A percentile compares a stretch with the other conserved stretches of the same genome.
phyloP scores from a whole-genome alignment of 176 grass and related monocot genomes.

The Oryza nivara region DNA sequence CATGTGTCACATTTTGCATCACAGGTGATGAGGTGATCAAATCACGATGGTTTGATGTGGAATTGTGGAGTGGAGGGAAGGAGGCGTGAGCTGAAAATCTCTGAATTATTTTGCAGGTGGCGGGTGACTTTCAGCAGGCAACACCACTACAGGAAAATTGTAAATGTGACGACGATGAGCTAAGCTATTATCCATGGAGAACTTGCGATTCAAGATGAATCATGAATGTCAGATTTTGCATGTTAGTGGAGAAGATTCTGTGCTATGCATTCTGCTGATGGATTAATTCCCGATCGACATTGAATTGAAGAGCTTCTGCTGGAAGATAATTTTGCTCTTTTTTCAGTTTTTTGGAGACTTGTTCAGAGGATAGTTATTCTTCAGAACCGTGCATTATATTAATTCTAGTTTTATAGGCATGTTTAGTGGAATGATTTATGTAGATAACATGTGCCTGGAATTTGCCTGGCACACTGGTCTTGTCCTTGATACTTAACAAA shows the following conservation, averaged over 20 bases:
- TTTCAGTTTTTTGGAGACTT: not conserved
- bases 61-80: not conserved
- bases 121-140: slow-evolving; percentile 36
- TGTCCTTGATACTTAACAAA: not conserved
- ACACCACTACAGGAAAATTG: not conserved
- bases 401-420: not conserved
- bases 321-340: not conserved
- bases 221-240: not conserved
- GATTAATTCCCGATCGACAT: too few species aligned
- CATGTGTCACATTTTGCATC: slow-evolving; percentile 1
- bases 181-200: not conserved
- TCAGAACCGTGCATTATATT: not conserved
- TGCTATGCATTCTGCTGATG: too few species aligned
- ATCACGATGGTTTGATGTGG: not conserved
- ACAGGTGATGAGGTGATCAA: slow-evolving; percentile 8
- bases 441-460: too few species aligned
- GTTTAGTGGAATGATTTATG: too few species aligned
- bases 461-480: not conserved
- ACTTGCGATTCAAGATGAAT: slow-evolving; percentile 31
- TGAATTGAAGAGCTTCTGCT: not conserved
- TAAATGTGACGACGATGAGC: not conserved
- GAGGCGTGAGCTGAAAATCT: slow-evolving; percentile 45
- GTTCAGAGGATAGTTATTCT: not conserved
- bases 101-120: slow-evolving; percentile 38
- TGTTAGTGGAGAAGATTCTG: slow-evolving; percentile 4